A percentile compares a stretch with the other conserved stretches of the same genome.
Conservation (phyloP, 1,284 basidiomycete species). For the Bondarzewia mesenterica region DNA sequence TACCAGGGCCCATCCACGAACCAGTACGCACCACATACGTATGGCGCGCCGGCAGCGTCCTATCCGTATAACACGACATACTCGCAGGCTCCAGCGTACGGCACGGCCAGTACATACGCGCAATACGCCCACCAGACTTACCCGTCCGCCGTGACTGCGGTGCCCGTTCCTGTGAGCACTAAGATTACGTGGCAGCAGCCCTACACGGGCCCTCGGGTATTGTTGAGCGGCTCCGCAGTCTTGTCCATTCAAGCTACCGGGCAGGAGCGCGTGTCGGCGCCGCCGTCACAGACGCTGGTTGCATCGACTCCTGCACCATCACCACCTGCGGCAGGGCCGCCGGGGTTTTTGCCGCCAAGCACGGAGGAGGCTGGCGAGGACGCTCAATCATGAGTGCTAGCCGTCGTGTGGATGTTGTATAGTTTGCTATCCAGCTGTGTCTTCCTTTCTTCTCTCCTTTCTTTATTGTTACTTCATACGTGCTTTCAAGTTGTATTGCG, state of each 20-base stretch:
- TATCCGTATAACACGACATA: neutral
- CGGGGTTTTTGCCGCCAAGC: no score
- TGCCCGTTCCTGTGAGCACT: neutral
- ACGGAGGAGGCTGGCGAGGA: neutral
- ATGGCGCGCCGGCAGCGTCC: neutral
- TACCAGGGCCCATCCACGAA: neutral
- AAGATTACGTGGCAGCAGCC: constrained; percentile 11
- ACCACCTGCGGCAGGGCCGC: neutral
- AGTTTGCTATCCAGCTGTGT: no score
- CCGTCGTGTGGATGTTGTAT: no score
- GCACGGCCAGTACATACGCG: neutral
- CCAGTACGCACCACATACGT: neutral
- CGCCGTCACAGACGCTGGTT: neutral
- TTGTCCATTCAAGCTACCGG: neutral
- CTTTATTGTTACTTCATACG: neutral
- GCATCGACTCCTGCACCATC: neutral
- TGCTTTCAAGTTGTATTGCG: neutral
- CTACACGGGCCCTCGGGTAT: constrained; percentile 9
- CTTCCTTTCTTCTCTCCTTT: no score
- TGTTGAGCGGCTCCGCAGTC: neutral
- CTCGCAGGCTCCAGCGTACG: neutral
- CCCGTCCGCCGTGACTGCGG: neutral
- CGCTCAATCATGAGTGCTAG: neutral
- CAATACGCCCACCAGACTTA: neutral
- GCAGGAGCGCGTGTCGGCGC: no score